Conservation (phyloP, 2,329 filamentous ascomycete species). For the Colletotrichum sp. region DNA sequence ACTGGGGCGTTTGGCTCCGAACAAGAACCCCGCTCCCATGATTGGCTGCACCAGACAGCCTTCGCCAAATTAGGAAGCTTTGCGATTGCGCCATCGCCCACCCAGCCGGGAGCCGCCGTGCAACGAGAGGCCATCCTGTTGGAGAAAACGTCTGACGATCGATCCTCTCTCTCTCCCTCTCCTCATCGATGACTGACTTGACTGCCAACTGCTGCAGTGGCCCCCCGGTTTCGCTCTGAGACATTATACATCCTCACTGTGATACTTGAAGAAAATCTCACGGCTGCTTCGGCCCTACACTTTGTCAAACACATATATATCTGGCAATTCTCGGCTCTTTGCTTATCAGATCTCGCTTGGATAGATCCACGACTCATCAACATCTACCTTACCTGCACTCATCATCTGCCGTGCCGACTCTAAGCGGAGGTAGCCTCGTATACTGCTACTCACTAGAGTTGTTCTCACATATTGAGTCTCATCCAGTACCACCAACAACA, state of each 20-base stretch:
- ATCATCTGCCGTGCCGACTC: neutral
- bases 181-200: neutral
- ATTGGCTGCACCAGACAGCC: constrained; percentile 12
- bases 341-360: constrained; percentile 1
- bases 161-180: neutral
- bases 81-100: constrained; percentile 22
- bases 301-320: constrained; percentile 2
- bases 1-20: neutral
- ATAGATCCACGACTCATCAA: neutral
- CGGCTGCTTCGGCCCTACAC: neutral
- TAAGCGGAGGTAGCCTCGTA: neutral
- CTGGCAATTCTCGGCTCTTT: neutral
- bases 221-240: neutral
- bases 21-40: neutral
- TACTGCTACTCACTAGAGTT: neutral
- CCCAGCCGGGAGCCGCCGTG: constrained; percentile 11
- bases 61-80: constrained; percentile 22
- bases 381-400: neutral
- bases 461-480: neutral
- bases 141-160: constrained; percentile 14
- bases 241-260: neutral
- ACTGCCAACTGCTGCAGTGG: neutral
- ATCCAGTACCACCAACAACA: constrained; percentile 15
- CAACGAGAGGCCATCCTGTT: neutral
- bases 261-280: neutral